phyloP scores from a whole-genome alignment of 1,284 basidiomycete genomes.

The Macrocystidia cucumis region DNA sequence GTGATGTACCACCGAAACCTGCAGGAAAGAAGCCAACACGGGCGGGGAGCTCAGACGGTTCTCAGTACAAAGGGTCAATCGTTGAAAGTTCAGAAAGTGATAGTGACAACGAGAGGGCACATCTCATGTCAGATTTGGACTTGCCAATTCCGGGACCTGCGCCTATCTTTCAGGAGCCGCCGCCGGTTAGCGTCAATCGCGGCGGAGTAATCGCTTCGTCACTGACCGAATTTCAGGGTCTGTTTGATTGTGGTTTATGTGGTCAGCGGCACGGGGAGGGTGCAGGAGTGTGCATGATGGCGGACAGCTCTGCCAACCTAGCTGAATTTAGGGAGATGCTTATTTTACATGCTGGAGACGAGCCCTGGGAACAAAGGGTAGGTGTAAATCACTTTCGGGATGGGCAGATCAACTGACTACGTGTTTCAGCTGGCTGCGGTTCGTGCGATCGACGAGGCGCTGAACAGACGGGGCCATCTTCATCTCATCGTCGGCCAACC shows the following conservation, averaged over 20 bases:
- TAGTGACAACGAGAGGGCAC: no score
- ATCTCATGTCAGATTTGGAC: no score
- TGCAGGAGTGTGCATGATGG: slow-evolving; percentile 51
- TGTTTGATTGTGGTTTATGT: slow-evolving; percentile 52
- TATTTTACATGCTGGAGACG: slow-evolving; percentile 50
- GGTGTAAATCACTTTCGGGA: slow-evolving; percentile 9
- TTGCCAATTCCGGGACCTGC: no score
- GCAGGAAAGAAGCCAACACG: slow-evolving; percentile 13
- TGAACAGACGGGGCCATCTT: slow-evolving; percentile 44
- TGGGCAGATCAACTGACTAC: slow-evolving; percentile 1
- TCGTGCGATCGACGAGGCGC: slow-evolving; percentile 53
- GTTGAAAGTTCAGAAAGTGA: no score
- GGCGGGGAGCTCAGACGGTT: slow-evolving; percentile 23
- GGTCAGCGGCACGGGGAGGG: slow-evolving; percentile 37
- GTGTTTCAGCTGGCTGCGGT: slow-evolving; percentile 48
- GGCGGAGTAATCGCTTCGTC: no score
- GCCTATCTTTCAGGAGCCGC: no score
- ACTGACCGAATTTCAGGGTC: neutral
- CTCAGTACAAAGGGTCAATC: slow-evolving; percentile 25
- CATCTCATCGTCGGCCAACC: slow-evolving; percentile 55
- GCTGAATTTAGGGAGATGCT: slow-evolving; percentile 62
- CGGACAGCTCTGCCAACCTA: slow-evolving; percentile 52
- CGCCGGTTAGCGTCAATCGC: no score
- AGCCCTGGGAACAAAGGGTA: slow-evolving; percentile 58
- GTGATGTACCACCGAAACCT: slow-evolving; percentile 15